These are phyloP conservation scores for Tetracladium maxilliforme DNA, from an alignment of 2,329 filamentous ascomycete species.

Conservation along the genomic window DNA sequence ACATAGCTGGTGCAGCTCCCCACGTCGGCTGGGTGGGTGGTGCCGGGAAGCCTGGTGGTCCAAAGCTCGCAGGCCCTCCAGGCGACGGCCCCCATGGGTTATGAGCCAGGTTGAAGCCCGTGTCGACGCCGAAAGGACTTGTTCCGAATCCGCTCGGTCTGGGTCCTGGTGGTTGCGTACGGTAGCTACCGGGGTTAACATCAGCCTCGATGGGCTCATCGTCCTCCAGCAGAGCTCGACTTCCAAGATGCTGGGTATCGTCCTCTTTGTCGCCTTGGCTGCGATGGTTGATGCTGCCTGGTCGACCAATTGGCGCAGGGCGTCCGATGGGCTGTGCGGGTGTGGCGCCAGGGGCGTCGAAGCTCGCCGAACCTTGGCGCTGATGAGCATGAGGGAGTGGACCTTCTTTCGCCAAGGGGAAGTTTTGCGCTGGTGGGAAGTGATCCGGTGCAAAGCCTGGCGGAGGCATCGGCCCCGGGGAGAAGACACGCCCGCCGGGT, in stretches of 20 bases:
- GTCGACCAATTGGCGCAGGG: constrained; percentile 77
- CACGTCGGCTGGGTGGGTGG: no score
- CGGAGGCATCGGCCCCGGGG: constrained; percentile 41
- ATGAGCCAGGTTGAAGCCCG: constrained; percentile 13
- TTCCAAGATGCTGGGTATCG: constrained; percentile 68
- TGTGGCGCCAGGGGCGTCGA: constrained; percentile 18
- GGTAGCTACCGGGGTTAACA: constrained; percentile 12
- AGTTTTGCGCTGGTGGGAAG: constrained; percentile 34
- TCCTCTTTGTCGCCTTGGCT: constrained; percentile 50
- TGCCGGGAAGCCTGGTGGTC: no score
- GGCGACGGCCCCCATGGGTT: no score
- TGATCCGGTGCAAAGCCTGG: constrained; percentile 22
- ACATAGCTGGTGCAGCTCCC: constrained; percentile 8
- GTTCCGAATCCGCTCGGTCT: constrained; percentile 5
- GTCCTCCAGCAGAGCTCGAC: constrained; percentile 75
- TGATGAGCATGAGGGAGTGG: constrained; percentile 45
- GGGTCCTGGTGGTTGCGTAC: constrained; percentile 9
- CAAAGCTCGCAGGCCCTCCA: no score
- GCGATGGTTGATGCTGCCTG: constrained; percentile 46
- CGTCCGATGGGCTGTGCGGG: constrained; percentile 62
- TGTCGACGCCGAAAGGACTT: constrained; percentile 12
- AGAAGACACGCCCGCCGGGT: no score
- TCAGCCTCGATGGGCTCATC: constrained; percentile 33
- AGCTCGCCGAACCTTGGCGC: constrained; percentile 51
- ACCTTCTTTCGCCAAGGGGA: constrained; percentile 19